Evolutionary conservation across 148 eudicot genomes (phyloP).

Genomic region (Rhododendron henanense): DNA sequence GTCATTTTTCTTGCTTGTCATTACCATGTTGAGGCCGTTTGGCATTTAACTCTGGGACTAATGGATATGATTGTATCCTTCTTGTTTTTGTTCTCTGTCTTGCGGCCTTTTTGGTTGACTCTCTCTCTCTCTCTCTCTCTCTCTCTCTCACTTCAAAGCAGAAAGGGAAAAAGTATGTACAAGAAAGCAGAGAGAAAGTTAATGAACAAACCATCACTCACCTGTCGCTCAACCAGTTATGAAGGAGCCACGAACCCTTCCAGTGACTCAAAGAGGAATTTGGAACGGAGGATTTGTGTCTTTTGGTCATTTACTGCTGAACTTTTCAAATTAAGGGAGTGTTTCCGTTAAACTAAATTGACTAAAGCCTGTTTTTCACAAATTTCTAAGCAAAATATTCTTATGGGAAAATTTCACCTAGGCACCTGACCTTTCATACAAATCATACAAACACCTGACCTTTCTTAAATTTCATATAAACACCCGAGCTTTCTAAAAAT

Average conservation of each 20-base stretch:
- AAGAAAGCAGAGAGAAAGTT: neutral
- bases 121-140: neutral
- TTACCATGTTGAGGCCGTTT: slow-evolving; percentile 20
- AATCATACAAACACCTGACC: too few relatives aligned
- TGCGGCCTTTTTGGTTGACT: neutral
- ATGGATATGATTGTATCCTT: slow-evolving; percentile 6
- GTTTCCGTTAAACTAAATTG: too few relatives aligned
- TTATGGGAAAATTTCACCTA: too few relatives aligned
- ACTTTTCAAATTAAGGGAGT: neutral
- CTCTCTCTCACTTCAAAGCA: neutral
- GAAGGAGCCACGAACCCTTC: neutral
- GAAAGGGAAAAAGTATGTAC: neutral
- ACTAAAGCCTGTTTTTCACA: neutral
- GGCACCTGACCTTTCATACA: too few relatives aligned
- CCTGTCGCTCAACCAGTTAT: neutral
- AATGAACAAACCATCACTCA: neutral
- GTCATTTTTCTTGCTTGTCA: slow-evolving; percentile 19
- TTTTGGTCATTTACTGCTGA: neutral
- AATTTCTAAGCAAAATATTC: too few relatives aligned
- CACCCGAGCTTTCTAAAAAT: too few relatives aligned
- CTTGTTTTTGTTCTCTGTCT: neutral
- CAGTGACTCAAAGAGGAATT: neutral
- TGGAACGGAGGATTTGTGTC: too few relatives aligned
- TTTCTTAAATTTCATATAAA: too few relatives aligned
- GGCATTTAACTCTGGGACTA: slow-evolving; percentile 14